Percentiles rank a stretch among this genome's conserved stretches.
phyloP scores from a whole-genome alignment of 2,329 filamentous ascomycete species.

The Fusarium austroafricanum region DNA sequence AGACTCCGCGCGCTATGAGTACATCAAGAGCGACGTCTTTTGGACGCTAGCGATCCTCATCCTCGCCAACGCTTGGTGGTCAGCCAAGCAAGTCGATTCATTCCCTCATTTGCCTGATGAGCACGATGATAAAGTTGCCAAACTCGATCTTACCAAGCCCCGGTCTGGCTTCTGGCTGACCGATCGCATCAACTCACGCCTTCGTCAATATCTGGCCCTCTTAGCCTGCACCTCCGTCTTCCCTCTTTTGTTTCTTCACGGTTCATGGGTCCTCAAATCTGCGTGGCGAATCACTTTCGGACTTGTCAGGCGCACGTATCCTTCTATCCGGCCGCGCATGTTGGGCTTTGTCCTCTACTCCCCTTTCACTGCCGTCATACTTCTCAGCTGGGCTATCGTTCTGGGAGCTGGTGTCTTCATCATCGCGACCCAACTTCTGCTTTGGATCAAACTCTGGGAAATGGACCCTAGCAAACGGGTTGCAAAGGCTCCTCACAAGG shows the following conservation, averaged over 20 bases:
- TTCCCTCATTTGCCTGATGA: not conserved
- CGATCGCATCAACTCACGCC: slow-evolving; percentile 18
- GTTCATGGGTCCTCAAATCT: slow-evolving; percentile 23
- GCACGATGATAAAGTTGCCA: no score
- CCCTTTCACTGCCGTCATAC: not conserved
- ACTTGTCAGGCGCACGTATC: slow-evolving; percentile 23
- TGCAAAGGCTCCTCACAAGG: not conserved
- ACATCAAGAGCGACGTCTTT: slow-evolving; percentile 27
- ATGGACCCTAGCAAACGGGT: not conserved
- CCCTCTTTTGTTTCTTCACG: slow-evolving; percentile 17
- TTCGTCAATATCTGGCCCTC: not conserved
- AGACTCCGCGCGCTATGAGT: slow-evolving; percentile 24
- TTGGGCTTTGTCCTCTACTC: slow-evolving; percentile 21
- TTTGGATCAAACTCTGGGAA: slow-evolving; percentile 2
- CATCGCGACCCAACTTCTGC: not conserved
- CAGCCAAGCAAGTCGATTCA: slow-evolving; percentile 1
- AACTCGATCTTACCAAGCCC: not conserved
- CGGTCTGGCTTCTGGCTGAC: not conserved
- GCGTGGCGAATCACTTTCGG: slow-evolving; percentile 18
- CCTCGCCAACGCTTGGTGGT: slow-evolving; percentile 23
- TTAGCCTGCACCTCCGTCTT: not conserved
- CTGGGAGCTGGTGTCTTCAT: not conserved
- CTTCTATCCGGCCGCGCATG: slow-evolving; percentile 1
- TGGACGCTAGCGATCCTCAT: slow-evolving; percentile 25
- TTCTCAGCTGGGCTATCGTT: not conserved